Base-by-base conservation (phyloP, 73 alveolate genomes). In the Blepharisma stoltei region DNA sequence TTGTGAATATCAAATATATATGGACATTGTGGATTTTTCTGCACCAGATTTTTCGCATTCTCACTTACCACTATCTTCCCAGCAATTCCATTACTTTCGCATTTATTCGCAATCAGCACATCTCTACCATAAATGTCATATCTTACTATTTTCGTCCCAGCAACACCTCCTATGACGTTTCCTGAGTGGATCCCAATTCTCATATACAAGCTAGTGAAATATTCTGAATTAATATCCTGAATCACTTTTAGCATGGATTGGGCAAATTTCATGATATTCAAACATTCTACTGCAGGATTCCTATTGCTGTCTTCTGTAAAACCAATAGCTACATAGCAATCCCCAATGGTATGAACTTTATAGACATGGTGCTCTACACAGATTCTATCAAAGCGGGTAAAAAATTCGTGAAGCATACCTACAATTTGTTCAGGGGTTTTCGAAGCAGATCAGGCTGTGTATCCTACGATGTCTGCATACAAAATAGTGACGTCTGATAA, bases 151-250 rank as follows among this genome's bases (percentile, higher is more conserved):
- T 43, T 69, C 38, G 67, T 69, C 2, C 79, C 79, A 14, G 79
- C 55, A 18, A 69, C 27, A 1, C 79, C 79, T 14, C 79, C 79
- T 9, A 69, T 69, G 2, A 69, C n/a, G 5, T 38, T 44, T 45
- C 95, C 98, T 6, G 89, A 76, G 53, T 81, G 89, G 18, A 81
- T 81, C 18, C 89, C 89, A 5, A 81, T 81, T 54, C 89, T 53
- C 87, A 81, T 54, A 45, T 81, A 54, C 9, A 81, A 44, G 6
- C 75, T 54, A 20, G 88, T 81, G 70, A 53, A 46, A 21, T 47
- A 37, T 27, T 81, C 67, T 55, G 76, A 38, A 44, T 78, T 81
- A 0, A 53, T 45, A 37, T 47, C 38, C 44, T 77, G 53, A 0
- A 81, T 77, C 5, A 77, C 65, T 21, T 81, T 79, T 27, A 81